Base-by-base conservation (phyloP, 306 rosid species). In the Inga laurina region DNA sequence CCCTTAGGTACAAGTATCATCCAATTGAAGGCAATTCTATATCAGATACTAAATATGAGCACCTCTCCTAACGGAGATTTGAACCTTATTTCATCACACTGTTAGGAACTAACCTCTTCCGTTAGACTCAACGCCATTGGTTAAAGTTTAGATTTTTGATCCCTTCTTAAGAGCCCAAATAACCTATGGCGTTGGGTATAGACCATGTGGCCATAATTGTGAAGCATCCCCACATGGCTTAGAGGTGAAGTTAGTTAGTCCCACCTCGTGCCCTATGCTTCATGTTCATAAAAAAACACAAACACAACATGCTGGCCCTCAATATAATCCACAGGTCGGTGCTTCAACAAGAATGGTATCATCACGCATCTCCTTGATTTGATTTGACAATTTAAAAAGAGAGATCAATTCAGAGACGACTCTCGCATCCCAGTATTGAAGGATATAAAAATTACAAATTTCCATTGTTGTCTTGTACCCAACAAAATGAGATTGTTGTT, bases 291-390 rank as follows among this genome's bases (percentile, higher is more conserved):
- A 48, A 48, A 64, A 74, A 49, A 22, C 59, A 56, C 51, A 37
- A 21, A 61, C 41, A 77, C n/a, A 13, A 43, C 27, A 77, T 14
- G 64, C 13, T 37, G 69, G 52, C 76, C 82, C 44, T 52, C 27
- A 41, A 30, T 22, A 7, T 22, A 7, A 82, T 14, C 34, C 18
- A 22, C 24, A 18, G 22, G 10, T 51, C 41, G 76, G 75, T 61
- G 43, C 76, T 41, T 74, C 39, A 84, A 75, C 49, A 75, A 59
- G n/a, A 70, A 13, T 43, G 35, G 72, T 21, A 48, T 84, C 32
- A 72, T 32, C 43, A 77, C 43, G 77, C 32, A 77, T 85, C 49
- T 41, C 8, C 78, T 13, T 74, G 48, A 77, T 82, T 41, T 85
- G 18, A 61, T 15, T 34, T 0, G 3, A 10, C 2, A 32, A 30